Evolutionary conservation across 345 rosid genomes (phyloP), one percentile per base, ranked within the genome.

Genomic region (Cochlearia excelsa): DNA sequence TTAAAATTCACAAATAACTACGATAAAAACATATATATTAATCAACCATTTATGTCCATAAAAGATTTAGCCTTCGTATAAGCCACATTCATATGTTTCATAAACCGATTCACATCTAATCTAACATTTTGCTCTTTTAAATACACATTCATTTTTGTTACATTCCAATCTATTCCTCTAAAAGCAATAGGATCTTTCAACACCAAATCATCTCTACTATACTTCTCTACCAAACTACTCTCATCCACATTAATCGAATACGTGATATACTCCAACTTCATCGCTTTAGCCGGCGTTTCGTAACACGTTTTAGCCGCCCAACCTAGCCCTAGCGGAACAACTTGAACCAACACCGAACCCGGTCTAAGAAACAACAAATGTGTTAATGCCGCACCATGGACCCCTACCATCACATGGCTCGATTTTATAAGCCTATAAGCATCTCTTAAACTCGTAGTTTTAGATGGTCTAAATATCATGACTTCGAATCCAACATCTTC

Each of bases 351-450:
- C 3, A 77, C 74, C 3, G 86, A 51, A 0, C 86, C 78, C 0
- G 78, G 77, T 26, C 83, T 62, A 41, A 84, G 84, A 61, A 84
- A 84, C 63, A 84, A 51, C 1, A 68, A 59, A 5, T 83, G 87
- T 0, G 89, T 81, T 3, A 81, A 77, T 1, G 80, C 87, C 2
- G 86, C 86, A 4, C 90, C 84, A 8, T 84, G 90, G 29, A 84
- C 81, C 33, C 87, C 86, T 0, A 84, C 45, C 78, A 82, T 76
- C 3, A 52, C 81, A 4, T 82, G 84, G 41, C 84, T 79, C 1
- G 85, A 77, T 51, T 79, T 80, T 27, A 83, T 31, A 2, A 77
- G 49, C 2, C 47, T 68, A 67, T 77, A 82, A 0, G 81, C 74
- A 48, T 77, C 44, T 0, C 27, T 61, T 51, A 86, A 47, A 0